Base-by-base conservation (phyloP, 805 yeast genomes). In the Ogataea nakhonphanomensis region DNA sequence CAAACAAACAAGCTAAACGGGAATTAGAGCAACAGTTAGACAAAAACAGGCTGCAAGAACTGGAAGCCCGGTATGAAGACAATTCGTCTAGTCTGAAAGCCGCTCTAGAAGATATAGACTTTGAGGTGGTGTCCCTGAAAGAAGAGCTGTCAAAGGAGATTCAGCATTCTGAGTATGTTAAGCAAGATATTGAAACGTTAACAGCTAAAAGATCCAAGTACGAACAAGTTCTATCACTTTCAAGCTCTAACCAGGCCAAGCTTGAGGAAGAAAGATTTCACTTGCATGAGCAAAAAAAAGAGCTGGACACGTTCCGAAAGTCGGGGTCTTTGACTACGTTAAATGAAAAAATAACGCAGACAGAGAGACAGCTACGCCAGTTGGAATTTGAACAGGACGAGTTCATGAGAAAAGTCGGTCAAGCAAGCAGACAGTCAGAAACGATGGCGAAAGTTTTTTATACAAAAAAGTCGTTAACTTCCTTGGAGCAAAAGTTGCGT, bases 401-500 rank as follows among this genome's bases (percentile, higher is more conserved):
- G 0, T 51, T 79, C 11, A 73, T 74, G 41, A 68, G 68, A 12
- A 71, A 76, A 14, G 65, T 85, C 10, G 54, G 74, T 4, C 61
- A 65, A 11, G 70, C 75, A 3, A 81, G 76, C 49, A 71, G 73
- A 50, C 82, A 77, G 52, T 67, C 84, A 1, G 89, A 80, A 35
- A 51, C 70, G 2, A 66, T 74, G 45, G 82, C 87, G 0, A 78
- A 74, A 46, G 52, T 78, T 3, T 65, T 71, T 0, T 52, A 51
- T 30, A 30, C 57, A 21, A 41, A 42, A n/a, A 32, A 40, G 15
- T 27, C 34, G 2, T 25, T 46, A 33, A 31, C 34, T 3, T 12
- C 23, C 2, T 6, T 33, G 10, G 29, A 25, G 9, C 37, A 25
- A 7, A 25, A 35, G 8, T 9, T 44, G 10, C 25, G 32, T 14